Conservation (phyloP, 352 stramenopile species). For the Lagenidium giganteum region DNA sequence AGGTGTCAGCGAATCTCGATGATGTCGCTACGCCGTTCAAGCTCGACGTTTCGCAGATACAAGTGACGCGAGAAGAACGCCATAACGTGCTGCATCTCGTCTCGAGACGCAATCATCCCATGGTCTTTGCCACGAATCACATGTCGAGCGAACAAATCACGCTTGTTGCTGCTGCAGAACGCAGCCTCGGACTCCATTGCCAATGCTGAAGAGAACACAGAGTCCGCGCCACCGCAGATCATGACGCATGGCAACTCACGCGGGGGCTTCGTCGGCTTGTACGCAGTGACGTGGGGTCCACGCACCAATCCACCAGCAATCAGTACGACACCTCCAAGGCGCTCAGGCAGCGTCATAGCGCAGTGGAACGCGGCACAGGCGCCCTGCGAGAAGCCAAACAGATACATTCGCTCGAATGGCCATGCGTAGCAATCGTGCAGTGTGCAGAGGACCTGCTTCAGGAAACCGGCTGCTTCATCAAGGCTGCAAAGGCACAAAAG, state of each 20-base stretch:
- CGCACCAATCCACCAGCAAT: slow-evolving; percentile 37
- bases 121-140: slow-evolving; percentile 30
- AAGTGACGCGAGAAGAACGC: slow-evolving; percentile 45
- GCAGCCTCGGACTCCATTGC: slow-evolving; percentile 18
- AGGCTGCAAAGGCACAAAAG: slow-evolving; percentile 21
- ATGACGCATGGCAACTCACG: slow-evolving; percentile 42
- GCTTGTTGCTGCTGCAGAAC: too few relatives aligned
- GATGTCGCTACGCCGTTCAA: slow-evolving; percentile 47
- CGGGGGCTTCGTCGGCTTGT: background rate
- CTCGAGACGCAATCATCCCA: slow-evolving; percentile 39
- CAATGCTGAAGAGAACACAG: slow-evolving; percentile 30
- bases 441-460: slow-evolving; percentile 39
- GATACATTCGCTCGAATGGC: slow-evolving; percentile 43
- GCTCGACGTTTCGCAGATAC: slow-evolving; percentile 39
- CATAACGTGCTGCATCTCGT: slow-evolving; percentile 62
- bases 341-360: slow-evolving; percentile 29
- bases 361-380: slow-evolving; percentile 57
- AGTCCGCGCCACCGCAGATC: slow-evolving; percentile 28
- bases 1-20: slow-evolving; percentile 45
- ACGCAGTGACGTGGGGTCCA: slow-evolving; percentile 20
- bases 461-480: slow-evolving; percentile 20
- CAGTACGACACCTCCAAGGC: slow-evolving; percentile 45
- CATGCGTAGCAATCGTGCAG: slow-evolving; percentile 45
- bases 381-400: slow-evolving; percentile 66
- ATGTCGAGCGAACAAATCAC: slow-evolving; percentile 6